Evolutionary conservation across 768 basidiomycete genomes (phyloP).

Genomic region (Chalciporus chontae): DNA sequence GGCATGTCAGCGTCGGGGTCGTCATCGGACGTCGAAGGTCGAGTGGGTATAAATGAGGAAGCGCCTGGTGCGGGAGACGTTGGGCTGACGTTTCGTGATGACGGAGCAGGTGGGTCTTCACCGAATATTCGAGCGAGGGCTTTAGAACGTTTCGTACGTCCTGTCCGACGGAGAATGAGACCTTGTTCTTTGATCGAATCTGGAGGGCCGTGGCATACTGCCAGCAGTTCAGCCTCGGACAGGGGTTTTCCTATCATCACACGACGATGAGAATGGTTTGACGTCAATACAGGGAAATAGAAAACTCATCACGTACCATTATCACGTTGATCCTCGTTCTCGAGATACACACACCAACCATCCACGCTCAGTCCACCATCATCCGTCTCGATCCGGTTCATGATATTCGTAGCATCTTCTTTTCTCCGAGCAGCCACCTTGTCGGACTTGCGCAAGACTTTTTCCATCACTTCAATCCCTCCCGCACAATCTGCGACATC

Average conservation of each 20-base stretch:
- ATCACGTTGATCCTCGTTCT: constrained; percentile 50
- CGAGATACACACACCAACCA: constrained; percentile 85
- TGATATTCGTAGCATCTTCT: constrained; percentile 41
- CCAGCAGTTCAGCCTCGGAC: constrained; percentile 75
- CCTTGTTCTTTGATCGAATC: constrained; percentile 79
- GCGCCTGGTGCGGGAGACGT: constrained; percentile 27
- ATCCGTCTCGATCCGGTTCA: constrained; percentile 60
- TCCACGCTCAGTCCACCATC: constrained; percentile 79
- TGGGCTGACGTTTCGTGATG: constrained; percentile 32
- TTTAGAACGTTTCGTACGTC: constrained; percentile 40
- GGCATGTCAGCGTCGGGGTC: constrained; percentile 35
- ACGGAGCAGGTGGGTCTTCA: constrained; percentile 35
- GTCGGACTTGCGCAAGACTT: constrained; percentile 86
- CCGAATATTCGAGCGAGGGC: constrained; percentile 46
- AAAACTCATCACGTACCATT: constrained; percentile 39
- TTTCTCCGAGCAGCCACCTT: constrained; percentile 48
- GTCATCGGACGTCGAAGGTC: constrained; percentile 27
- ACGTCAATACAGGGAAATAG: neutral
- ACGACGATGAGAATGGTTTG: neutral
- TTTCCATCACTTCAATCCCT: constrained; percentile 84
- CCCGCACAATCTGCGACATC: constrained; percentile 77
- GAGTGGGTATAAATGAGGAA: constrained; percentile 10
- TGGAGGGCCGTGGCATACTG: constrained; percentile 78
- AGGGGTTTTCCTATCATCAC: constrained; percentile 60
- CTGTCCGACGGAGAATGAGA: constrained; percentile 63